Base-by-base conservation (phyloP, 2,329 filamentous ascomycete species). In the Chrysoporthe cubensis region DNA sequence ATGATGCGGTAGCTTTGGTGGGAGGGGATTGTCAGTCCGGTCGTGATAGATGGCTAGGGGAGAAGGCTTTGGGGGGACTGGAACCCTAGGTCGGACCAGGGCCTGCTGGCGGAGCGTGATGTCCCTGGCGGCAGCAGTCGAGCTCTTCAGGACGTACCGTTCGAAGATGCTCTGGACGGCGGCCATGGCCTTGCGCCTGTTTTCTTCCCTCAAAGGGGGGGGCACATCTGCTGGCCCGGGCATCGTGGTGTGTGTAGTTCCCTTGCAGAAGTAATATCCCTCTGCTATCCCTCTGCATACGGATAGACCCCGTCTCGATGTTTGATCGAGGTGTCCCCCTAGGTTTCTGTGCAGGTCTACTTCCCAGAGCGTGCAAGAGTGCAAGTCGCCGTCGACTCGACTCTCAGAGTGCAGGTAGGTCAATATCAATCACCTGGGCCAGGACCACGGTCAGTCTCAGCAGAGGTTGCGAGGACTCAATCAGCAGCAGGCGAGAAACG, bases 1-100 rank as follows among this genome's bases (percentile, higher is more conserved):
- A 73, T 64, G 62, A 69, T 69, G 43, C 63, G 69, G 67, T 72
- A 73, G 40, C 57, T 60, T 50, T 72, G 73, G 56, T 1, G 18
- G 40, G 52, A 1, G 4, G 18, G 40, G 52, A 1, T 3, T 59
- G 59, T 46, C 59, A 61, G 59, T 37, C 9, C 59, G 48, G 59
- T 37, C 9, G 3, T 21, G n/a, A 3, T 37, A 21, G 1, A 9
- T n/a, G 32, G 2, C n/a, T 16, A 18, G n/a, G 52, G 21, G 9
- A 11, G 21, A 32, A 3, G 13, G 14, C 3, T 32, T 3, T 16
- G 16, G n/a, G 13, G 26, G 11, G 4, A 21, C 43, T 18, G 40
- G 54, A 4, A 4, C 14, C 9, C 11, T 57, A 14, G 26, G 37
- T n/a, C 5, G 11, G 6, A 18, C 42, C 54, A n/a, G 40, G 18